Conservation (phyloP, 2,329 filamentous ascomycete genomes). For the Echinosphaeria canescens region DNA sequence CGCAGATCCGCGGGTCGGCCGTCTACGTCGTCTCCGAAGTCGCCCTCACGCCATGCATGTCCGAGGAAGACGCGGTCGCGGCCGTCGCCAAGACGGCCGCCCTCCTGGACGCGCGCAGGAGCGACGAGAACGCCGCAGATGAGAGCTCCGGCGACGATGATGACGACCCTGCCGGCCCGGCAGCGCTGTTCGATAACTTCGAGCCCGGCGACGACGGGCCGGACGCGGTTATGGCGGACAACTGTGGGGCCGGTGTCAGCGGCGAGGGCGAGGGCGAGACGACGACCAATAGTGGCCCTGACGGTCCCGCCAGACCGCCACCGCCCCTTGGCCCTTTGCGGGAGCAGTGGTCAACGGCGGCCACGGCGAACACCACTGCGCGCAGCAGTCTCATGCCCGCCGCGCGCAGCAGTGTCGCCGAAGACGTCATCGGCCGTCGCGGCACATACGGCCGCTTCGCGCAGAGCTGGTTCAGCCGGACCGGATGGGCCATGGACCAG, state of each 20-base stretch:
- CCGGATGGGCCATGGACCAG: conserved; percentile 57
- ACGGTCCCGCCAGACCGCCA: conserved; percentile 12
- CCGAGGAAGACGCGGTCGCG: conserved; percentile 48
- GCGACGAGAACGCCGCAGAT: conserved; percentile 13
- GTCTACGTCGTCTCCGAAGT: conserved; percentile 81
- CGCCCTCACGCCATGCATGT: conserved; percentile 71
- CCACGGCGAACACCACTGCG: conserved; percentile 10
- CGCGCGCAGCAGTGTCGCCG: conserved; percentile 44
- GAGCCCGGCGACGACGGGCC: conserved; percentile 9
- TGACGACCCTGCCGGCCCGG: conserved; percentile 4
- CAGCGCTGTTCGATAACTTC: conserved; percentile 25
- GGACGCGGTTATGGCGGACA: conserved; percentile 21
- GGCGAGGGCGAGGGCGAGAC: too few species aligned
- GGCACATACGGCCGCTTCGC: conserved; percentile 82
- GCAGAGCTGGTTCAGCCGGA: conserved; percentile 74
- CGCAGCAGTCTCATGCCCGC: too few species aligned
- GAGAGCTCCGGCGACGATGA: conserved; percentile 8
- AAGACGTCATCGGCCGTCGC: conserved; percentile 69
- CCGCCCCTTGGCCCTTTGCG: too few species aligned
- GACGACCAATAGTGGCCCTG: too few species aligned
- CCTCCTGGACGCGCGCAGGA: conserved; percentile 17
- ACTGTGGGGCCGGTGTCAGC: too few species aligned
- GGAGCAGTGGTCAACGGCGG: conserved; percentile 6
- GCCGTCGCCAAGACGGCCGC: conserved; percentile 42
- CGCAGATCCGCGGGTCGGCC: conserved; percentile 60